Evolutionary conservation across 805 yeast genomes (phyloP).

Genomic region (Candida railenensis): DNA sequence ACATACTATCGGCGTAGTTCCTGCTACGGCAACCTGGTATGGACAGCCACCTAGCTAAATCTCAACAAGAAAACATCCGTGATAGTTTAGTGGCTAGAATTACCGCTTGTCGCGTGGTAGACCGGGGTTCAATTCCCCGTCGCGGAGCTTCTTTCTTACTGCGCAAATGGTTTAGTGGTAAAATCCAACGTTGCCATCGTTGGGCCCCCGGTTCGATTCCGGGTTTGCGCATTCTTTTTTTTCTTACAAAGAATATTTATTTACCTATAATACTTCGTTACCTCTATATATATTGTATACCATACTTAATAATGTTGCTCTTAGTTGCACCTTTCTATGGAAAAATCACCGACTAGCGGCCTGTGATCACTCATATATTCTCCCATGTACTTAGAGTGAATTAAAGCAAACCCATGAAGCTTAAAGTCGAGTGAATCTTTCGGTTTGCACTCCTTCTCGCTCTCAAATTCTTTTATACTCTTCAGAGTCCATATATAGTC

Average conservation of each 20-base stretch:
- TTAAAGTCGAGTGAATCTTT: conserved; percentile 10
- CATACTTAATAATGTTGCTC: not conserved
- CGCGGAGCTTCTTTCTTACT: conserved; percentile 4
- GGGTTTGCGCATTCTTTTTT: conserved; percentile 5
- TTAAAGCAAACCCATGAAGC: conserved; percentile 25
- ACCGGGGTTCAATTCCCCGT: conserved; percentile 25
- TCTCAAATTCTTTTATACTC: conserved; percentile 17
- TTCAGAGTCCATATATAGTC: conserved; percentile 45
- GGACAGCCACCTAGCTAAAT: no score
- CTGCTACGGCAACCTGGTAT: no score
- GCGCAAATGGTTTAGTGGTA: conserved; percentile 7
- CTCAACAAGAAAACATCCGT: conserved; percentile 5
- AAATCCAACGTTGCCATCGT: conserved; percentile 6
- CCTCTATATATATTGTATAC: not conserved
- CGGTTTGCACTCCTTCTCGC: conserved; percentile 16
- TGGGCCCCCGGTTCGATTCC: conserved; percentile 7
- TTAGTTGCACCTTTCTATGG: not conserved
- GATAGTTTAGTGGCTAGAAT: conserved; percentile 25
- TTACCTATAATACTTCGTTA: not conserved
- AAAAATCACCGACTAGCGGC: conserved; percentile 31
- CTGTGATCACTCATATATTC: conserved; percentile 36
- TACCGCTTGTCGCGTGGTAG: conserved; percentile 29
- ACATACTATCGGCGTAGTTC: no score
- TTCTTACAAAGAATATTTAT: not conserved
- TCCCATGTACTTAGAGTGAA: conserved; percentile 33